Base-by-base conservation (phyloP, 495 filamentous ascomycete species). In the Daldinia concentrica region DNA sequence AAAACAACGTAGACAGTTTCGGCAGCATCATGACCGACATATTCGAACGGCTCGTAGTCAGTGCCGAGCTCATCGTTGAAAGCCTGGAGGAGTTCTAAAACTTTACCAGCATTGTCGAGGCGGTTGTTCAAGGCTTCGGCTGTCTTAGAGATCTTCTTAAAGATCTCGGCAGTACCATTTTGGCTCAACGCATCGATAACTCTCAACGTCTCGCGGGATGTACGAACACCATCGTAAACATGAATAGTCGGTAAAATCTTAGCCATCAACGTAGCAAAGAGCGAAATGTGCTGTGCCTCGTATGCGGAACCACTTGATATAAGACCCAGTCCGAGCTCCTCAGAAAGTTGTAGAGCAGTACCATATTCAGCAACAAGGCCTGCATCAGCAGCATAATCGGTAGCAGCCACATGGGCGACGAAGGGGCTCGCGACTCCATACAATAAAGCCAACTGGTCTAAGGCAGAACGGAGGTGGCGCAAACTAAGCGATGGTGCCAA, bases 41-140 rank as follows among this genome's bases (percentile, higher is more conserved):
- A 99, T 79, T 99, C 96, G 75, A 98, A 99, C 19, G 92, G 88
- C 69, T 90, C 84, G 74, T 99, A 99, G 24, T 93, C 90, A 19
- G 94, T 98, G 41, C 95, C 95, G 34, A 99, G 89, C 81, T 98
- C 95, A 45, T 88, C 89, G 79, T 99, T 99, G 79, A 99, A 90
- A 17, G 89, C 86, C 66, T 89, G 86, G 36, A 99, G 85, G 9
- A 98, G 82, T 48, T 91, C 88, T 26, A 90, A 76, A 17, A 92
- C 84, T 82, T 91, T 94, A 61, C 89, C 91, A 48, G 93, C 91
- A 19, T 85, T 82, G 71, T 92, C 91, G 7, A 88, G 84, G 67
- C 90, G 91, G 78, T 90, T 93, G 80, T 90, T 91, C 66, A 88
- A 80, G 52, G 85, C 82, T 50, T 87, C 84, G 4, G 88, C 80